Conservation (phyloP, 345 rosid genomes). For the Hibiscus trionum region DNA sequence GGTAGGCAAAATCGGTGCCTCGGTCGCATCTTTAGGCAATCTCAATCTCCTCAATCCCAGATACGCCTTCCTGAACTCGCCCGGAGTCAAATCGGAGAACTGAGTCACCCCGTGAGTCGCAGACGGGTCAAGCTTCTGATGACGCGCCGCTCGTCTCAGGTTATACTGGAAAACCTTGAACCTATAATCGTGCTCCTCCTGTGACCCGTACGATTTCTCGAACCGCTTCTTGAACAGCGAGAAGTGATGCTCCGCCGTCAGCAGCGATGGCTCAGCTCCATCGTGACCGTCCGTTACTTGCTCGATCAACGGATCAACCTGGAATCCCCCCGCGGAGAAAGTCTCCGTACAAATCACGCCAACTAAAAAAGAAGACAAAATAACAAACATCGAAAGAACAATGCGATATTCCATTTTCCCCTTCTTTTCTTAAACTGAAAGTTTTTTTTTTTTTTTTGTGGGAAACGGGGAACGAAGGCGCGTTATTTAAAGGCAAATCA, state of each 20-base stretch:
- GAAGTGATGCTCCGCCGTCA: constrained; percentile 57
- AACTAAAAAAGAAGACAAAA: constrained; percentile 27
- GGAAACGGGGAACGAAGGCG: background rate
- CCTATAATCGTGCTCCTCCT: constrained; percentile 67
- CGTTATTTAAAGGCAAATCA: constrained; percentile 4
- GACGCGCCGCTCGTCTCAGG: constrained; percentile 56
- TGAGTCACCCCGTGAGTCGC: constrained; percentile 87
- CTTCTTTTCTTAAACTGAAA: background rate
- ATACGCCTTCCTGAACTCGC: constrained; percentile 50
- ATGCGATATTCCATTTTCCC: constrained; percentile 33
- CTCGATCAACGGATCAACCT: constrained; percentile 52
- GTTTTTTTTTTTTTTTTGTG: no score
- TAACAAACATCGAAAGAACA: constrained; percentile 18
- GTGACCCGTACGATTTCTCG: constrained; percentile 49
- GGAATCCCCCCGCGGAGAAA: constrained; percentile 16
- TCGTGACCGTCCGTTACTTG: constrained; percentile 55
- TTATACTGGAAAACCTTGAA: constrained; percentile 53
- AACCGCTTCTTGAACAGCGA: constrained; percentile 62
- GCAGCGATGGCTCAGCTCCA: constrained; percentile 23
- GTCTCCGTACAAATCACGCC: constrained; percentile 24
- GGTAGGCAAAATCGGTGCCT: constrained; percentile 85
- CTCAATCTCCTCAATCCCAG: constrained; percentile 51
- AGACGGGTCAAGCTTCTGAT: constrained; percentile 73
- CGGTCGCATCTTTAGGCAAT: constrained; percentile 65
- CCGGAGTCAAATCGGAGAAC: constrained; percentile 84